Evolutionary conservation across 345 rosid species (phyloP).

Genomic region (Euphorbia pulcherrima): DNA sequence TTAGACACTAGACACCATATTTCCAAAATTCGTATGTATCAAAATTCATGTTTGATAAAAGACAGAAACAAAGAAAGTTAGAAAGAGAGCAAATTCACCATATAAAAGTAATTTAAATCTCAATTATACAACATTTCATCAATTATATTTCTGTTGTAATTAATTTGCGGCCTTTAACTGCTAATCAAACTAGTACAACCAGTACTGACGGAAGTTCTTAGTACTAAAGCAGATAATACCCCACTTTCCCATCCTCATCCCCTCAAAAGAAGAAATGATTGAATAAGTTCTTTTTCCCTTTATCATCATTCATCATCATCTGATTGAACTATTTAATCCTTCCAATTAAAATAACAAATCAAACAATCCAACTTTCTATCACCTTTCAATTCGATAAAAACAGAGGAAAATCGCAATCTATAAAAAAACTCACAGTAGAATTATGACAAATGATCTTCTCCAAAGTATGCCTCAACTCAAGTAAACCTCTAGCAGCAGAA

Average conservation of each 20-base stretch:
- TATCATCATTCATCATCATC: neutral
- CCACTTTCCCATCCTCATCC: neutral
- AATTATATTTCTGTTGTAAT: neutral
- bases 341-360: neutral
- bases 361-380: neutral
- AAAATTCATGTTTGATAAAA: neutral
- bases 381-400: neutral
- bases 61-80: neutral
- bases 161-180: neutral
- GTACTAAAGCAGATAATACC: conserved; percentile 2
- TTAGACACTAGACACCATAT: neutral
- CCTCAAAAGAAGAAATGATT: neutral
- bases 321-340: neutral
- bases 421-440: conserved; percentile 67
- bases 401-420: neutral
- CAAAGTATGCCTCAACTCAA: conserved; percentile 76
- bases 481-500: conserved; percentile 85
- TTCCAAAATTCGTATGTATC: neutral
- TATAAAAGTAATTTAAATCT: neutral
- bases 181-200: neutral
- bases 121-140: neutral
- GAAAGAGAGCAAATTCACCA: neutral
- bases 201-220: neutral
- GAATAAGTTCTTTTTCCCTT: neutral
- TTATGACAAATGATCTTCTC: conserved; percentile 92